Evolutionary conservation across 495 filamentous ascomycete species (phyloP).

Genomic region (Neurospora sp.): DNA sequence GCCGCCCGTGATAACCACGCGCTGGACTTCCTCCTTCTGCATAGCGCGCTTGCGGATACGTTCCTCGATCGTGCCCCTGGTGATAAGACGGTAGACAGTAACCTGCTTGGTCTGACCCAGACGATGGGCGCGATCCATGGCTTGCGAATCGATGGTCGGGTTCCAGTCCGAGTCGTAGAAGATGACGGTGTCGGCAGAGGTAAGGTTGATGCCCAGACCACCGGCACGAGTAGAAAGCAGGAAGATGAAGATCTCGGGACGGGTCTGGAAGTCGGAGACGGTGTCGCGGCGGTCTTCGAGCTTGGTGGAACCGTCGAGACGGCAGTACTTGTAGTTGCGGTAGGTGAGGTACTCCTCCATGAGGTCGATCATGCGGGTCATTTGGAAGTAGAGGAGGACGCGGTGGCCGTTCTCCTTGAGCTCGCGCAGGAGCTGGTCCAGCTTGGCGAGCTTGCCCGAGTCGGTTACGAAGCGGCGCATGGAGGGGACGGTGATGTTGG

Average conservation of each 20-base stretch:
- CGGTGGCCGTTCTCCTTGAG: conserved; percentile 90
- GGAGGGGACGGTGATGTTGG: conserved; percentile 86
- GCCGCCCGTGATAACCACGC: conserved; percentile 90
- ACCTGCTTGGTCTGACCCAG: conserved; percentile 94
- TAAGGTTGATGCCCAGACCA: conserved; percentile 96
- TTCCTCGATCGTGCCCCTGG: conserved; percentile 93
- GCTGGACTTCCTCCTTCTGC: conserved; percentile 98
- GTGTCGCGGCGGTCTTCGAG: conserved; percentile 95
- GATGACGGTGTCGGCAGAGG: conserved; percentile 86
- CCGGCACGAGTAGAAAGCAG: conserved; percentile 90
- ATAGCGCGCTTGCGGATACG: conserved; percentile 94
- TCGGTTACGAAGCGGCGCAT: conserved; percentile 98
- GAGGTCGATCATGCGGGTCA: conserved; percentile 99
- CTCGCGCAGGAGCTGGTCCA: conserved; percentile 76
- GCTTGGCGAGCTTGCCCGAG: conserved; percentile 86
- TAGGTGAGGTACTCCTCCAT: conserved; percentile 99
- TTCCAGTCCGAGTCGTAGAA: conserved; percentile 99
- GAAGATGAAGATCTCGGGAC: conserved; percentile 92
- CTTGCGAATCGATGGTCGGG: conserved; percentile 95
- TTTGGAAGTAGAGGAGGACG: conserved; percentile 99
- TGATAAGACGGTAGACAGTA: conserved; percentile 95
- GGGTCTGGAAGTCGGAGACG: conserved; percentile 89
- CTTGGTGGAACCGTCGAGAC: conserved; percentile 95
- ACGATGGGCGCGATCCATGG: conserved; percentile 98
- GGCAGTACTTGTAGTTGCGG: conserved; percentile 96